Conservation (phyloP, 1,284 basidiomycete species). For the Phellopilus nigrolimitatus region DNA sequence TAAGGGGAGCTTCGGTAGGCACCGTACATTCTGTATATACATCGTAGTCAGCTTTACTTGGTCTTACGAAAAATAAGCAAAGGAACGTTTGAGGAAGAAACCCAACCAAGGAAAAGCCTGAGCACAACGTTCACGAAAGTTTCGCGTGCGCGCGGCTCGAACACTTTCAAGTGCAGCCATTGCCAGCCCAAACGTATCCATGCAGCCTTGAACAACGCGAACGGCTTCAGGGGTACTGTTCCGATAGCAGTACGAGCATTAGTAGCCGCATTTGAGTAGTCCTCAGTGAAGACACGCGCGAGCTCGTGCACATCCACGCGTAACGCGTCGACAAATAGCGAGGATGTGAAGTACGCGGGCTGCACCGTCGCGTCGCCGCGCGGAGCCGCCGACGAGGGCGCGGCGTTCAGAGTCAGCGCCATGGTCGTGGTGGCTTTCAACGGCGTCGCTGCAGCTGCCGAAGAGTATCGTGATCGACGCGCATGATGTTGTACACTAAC, state of each 20-base stretch:
- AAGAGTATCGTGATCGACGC: not conserved
- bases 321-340: constrained; percentile 60
- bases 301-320: constrained; percentile 57
- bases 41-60: not conserved
- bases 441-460: not conserved
- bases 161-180: constrained; percentile 66
- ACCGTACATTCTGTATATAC: constrained; percentile 47
- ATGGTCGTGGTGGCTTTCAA: constrained; percentile 1
- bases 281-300: constrained; percentile 42
- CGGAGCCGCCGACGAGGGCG: constrained; percentile 29
- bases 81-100: not conserved
- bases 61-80: not conserved
- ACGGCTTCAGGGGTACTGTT: constrained; percentile 40
- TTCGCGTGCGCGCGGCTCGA: constrained; percentile 59
- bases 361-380: constrained; percentile 62
- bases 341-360: constrained; percentile 71
- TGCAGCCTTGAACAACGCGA: constrained; percentile 59
- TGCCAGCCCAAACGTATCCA: constrained; percentile 68
- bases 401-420: not conserved
- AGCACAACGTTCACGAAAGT: constrained; percentile 51
- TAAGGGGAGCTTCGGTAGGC: constrained; percentile 44
- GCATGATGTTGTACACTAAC: too few species aligned
- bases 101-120: constrained; percentile 64
- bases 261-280: constrained; percentile 31
- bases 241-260: not conserved